Conservation (phyloP, 352 stramenopile species). For the Globisporangium sylvaticum region DNA sequence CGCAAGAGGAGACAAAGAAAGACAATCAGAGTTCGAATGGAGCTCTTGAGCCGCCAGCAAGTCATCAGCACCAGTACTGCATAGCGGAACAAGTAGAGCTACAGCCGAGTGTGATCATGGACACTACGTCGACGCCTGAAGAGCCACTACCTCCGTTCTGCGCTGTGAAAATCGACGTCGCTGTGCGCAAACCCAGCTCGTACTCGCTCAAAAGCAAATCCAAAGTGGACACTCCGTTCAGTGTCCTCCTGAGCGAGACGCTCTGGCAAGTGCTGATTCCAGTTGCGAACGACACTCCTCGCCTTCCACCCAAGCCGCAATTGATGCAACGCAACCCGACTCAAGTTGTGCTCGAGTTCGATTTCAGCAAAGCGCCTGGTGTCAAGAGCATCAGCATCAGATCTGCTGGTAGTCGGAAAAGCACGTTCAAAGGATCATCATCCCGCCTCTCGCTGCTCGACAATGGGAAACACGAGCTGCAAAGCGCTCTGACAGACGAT, state of each 20-base stretch:
- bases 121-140: conserved; percentile 2
- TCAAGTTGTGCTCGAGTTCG: conserved; percentile 25
- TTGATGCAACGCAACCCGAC: conserved; percentile 20
- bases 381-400: neutral
- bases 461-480: neutral
- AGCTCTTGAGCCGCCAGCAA: neutral
- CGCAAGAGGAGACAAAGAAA: neutral
- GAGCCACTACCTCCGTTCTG: conserved; percentile 15
- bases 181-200: conserved; percentile 7
- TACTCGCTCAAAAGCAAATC: conserved; percentile 10
- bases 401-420: neutral
- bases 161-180: neutral
- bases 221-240: neutral
- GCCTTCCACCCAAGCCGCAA: conserved; percentile 9
- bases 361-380: neutral
- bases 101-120: conserved; percentile 5
- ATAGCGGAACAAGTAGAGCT: conserved; percentile 6
- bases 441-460: neutral
- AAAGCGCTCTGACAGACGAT: neutral
- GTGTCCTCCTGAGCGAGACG: conserved; percentile 15
- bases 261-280: conserved; percentile 25
- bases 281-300: conserved; percentile 18
- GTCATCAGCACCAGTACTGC: neutral
- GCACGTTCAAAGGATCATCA: neutral
- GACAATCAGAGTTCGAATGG: neutral